Evolutionary conservation across 116 monocot species (phyloP), one percentile per base, ranked within the genome.

Genomic region (Dioscorea cayenensis): DNA sequence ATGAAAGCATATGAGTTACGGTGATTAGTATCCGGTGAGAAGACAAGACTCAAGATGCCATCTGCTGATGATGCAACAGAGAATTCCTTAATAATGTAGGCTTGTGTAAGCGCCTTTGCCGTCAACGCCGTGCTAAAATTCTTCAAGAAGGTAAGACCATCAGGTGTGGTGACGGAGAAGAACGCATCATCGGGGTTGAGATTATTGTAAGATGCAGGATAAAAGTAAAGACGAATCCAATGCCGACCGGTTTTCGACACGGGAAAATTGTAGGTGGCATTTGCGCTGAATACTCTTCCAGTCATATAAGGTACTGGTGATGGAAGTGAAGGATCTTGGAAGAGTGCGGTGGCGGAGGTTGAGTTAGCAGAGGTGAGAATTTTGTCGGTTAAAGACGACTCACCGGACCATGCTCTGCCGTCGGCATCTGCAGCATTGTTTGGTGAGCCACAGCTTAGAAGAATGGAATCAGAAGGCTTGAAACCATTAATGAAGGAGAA

Each of bases 141-240:
- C 61, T 64, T 71, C 62, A 93, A 80, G 36, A 92, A 86, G 43
- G 93, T 97, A 50, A 82, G 1, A 0, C 90, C 82, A n/a, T 71
- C 79, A 71, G 80, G 66, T 48, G 80, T 64, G 32, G 73, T 65
- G 32, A 97, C 92, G 51, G 71, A 76, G 74, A 97, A 97, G 76
- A 51, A 88, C 65, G 75, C 82, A 32, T 38, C 63, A 1, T 82
- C 79, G 0, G 86, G 81, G 38, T 72, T 37, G 12, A 91, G 75
- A 68, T 66, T 75, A 60, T 74, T 74, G 77, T 92, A 97, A 27
- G 72, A 13, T 8, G 86, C 49, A 1, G 97, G 97, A 60, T 97
- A 97, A 81, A 93, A 97, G 27, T 97, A 83, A 52, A 97, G 93
- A 12, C 96, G 92, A 38, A 97, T 38, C 76, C 77, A 90, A 64